Percentiles rank a stretch among this genome's conserved stretches.
phyloP scores from a whole-genome alignment of 2,329 filamentous ascomycete genomes.

The Sclerotinia trifoliorum region DNA sequence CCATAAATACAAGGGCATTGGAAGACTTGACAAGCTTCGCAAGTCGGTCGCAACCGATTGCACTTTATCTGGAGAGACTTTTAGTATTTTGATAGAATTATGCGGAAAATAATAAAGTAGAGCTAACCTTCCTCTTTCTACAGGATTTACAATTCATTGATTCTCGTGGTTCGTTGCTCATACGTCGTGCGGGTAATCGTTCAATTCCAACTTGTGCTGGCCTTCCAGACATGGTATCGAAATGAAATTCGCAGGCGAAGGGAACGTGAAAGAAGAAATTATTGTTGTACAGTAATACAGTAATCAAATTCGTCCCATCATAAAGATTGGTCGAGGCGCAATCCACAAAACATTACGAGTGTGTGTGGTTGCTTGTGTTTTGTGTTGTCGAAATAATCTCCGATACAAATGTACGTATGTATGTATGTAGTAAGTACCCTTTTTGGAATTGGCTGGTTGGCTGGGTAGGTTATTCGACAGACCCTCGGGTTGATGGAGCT shows the following conservation, averaged over 20 bases:
- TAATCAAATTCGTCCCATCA: slow-evolving; percentile 35
- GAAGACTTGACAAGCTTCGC: slow-evolving; percentile 86
- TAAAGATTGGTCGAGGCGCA: slow-evolving; percentile 30
- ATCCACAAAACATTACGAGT: slow-evolving; percentile 29
- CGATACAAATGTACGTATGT: slow-evolving; percentile 17
- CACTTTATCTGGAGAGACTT: slow-evolving; percentile 73
- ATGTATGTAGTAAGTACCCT: background rate
- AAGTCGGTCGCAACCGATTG: slow-evolving; percentile 78
- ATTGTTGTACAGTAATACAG: slow-evolving; percentile 26
- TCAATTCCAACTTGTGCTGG: slow-evolving; percentile 40
- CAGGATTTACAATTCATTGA: slow-evolving; percentile 97
- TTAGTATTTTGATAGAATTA: slow-evolving; percentile 32
- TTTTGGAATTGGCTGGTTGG: slow-evolving; percentile 5
- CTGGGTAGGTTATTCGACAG: background rate
- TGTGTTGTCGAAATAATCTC: background rate
- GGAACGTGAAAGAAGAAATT: slow-evolving; percentile 20
- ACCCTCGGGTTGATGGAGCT: slow-evolving; percentile 12
- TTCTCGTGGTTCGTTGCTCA: slow-evolving; percentile 65
- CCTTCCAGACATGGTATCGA: slow-evolving; percentile 36
- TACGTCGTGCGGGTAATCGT: slow-evolving; percentile 39
- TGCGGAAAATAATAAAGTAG: background rate
- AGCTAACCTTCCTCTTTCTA: slow-evolving; percentile 78
- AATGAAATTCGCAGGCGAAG: slow-evolving; percentile 12
- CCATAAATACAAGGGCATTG: slow-evolving; percentile 87
- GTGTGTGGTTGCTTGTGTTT: background rate